phyloP scores from a whole-genome alignment of 2,329 filamentous ascomycete genomes.

The Ploettnerulaceae sp. region DNA sequence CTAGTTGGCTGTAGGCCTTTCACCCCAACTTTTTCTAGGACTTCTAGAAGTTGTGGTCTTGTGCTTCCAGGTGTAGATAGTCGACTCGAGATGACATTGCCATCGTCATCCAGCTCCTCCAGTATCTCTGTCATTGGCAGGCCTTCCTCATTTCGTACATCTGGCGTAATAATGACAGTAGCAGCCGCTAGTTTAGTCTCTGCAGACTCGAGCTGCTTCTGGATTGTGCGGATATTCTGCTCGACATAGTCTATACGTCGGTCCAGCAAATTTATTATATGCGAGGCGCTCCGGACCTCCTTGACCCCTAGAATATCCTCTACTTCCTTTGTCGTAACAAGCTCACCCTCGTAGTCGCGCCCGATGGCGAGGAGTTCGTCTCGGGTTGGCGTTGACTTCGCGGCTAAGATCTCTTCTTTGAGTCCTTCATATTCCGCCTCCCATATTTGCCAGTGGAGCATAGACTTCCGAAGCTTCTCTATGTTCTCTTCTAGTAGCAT shows the following conservation, averaged over 20 bases:
- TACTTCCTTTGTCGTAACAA: conserved; percentile 57
- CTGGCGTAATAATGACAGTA: conserved; percentile 54
- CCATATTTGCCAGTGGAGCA: conserved; percentile 86
- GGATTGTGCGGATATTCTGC: conserved; percentile 70
- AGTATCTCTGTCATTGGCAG: conserved; percentile 84
- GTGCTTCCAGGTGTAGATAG: conserved; percentile 63
- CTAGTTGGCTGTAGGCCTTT: conserved; percentile 39
- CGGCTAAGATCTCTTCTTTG: conserved; percentile 68
- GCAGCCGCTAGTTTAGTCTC: conserved; percentile 67
- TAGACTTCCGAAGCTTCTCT: conserved; percentile 64
- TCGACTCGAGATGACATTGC: conserved; percentile 68
- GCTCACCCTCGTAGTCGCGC: conserved; percentile 46
- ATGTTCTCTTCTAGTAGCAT: conserved; percentile 72
- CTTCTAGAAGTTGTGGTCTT: conserved; percentile 63
- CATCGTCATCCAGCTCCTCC: conserved; percentile 87
- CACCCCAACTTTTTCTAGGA: conserved; percentile 72
- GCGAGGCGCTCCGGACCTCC: conserved; percentile 49
- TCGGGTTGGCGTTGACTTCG: conserved; percentile 40
- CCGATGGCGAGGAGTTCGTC: conserved; percentile 51
- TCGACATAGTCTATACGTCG: conserved; percentile 85
- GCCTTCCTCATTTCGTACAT: conserved; percentile 60
- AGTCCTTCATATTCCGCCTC: conserved; percentile 88
- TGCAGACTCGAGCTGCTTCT: conserved; percentile 60
- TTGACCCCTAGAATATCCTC: conserved; percentile 40
- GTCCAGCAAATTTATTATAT: conserved; percentile 63